Percentiles rank a stretch among this genome's conserved stretches.
These are phyloP conservation scores for Golubevia pallescens DNA, from an alignment of 1,284 basidiomycete genomes.

Conservation along the genomic window DNA sequence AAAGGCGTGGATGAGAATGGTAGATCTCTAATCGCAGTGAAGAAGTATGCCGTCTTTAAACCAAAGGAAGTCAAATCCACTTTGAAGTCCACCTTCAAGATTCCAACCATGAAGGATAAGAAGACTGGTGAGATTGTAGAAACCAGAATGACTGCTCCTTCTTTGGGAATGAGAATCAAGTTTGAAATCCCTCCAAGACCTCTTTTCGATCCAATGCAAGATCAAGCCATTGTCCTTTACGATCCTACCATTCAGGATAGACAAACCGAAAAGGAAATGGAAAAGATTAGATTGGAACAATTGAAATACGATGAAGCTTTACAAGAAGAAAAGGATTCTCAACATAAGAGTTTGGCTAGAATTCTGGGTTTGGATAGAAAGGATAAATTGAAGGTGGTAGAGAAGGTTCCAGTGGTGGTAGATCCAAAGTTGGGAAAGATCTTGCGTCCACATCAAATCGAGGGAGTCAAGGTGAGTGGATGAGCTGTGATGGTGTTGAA, in stretches of 20 bases:
- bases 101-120: conserved; percentile 50
- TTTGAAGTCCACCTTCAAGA: conserved; percentile 67
- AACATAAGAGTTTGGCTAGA: no score
- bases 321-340: no score
- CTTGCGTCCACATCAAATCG: conserved; percentile 93
- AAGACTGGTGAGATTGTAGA: conserved; percentile 43
- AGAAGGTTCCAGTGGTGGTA: conserved; percentile 94
- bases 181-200: conserved; percentile 59
- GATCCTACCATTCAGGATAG: conserved; percentile 61
- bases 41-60: conserved; percentile 18
- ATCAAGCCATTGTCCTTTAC: conserved; percentile 60
- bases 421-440: conserved; percentile 86
- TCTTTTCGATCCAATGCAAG: conserved; percentile 61
- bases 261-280: conserved; percentile 42
- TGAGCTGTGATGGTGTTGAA: conserved; percentile 1
- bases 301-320: no score
- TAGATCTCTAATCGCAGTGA: no score
- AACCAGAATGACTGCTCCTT: conserved; percentile 26
- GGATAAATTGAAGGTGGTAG: conserved; percentile 40
- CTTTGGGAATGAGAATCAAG: conserved; percentile 46
- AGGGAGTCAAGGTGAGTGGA: conserved; percentile 85
- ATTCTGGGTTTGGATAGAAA: conserved; percentile 4
- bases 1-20: no score
- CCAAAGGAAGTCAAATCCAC: conserved; percentile 16
- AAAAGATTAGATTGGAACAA: conserved; percentile 10